These are phyloP conservation scores for Rhizophora mangle DNA, from an alignment of 345 rosid species.

Conservation along the genomic window DNA sequence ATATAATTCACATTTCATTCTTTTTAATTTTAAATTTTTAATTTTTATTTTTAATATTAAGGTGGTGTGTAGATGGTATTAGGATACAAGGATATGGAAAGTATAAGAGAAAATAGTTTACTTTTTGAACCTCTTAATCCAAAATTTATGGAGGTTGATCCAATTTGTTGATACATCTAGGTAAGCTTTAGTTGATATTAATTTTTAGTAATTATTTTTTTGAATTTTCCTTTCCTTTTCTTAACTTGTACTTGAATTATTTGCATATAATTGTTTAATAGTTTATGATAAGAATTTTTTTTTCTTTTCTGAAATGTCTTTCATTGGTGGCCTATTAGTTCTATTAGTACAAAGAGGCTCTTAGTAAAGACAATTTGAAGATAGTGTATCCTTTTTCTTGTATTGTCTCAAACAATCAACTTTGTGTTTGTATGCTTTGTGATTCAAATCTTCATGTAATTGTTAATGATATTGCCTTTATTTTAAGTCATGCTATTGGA, in stretches of 20 bases:
- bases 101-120: conserved; percentile 40
- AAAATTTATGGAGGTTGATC: conserved; percentile 60
- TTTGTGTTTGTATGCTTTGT: too few relatives aligned
- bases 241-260: background rate
- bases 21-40: too few relatives aligned
- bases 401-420: too few relatives aligned
- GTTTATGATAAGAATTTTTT: too few relatives aligned
- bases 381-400: conserved; percentile 48
- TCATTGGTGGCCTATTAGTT: conserved; percentile 8
- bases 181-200: conserved; percentile 23
- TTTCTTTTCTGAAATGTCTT: too few relatives aligned
- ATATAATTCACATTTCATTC: too few relatives aligned
- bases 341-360: conserved; percentile 61
- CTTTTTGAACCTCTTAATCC: conserved; percentile 62
- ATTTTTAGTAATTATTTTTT: background rate
- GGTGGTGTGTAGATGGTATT: too few relatives aligned
- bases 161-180: conserved; percentile 56
- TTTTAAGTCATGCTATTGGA: too few relatives aligned
- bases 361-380: conserved; percentile 91
- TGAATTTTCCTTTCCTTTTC: conserved; percentile 5
- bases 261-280: background rate
- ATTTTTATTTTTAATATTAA: background rate
- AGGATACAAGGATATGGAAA: background rate
- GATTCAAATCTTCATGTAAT: too few relatives aligned
- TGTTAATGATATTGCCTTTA: background rate